Conservation (phyloP, 345 rosid species). For the Salix exigua region DNA sequence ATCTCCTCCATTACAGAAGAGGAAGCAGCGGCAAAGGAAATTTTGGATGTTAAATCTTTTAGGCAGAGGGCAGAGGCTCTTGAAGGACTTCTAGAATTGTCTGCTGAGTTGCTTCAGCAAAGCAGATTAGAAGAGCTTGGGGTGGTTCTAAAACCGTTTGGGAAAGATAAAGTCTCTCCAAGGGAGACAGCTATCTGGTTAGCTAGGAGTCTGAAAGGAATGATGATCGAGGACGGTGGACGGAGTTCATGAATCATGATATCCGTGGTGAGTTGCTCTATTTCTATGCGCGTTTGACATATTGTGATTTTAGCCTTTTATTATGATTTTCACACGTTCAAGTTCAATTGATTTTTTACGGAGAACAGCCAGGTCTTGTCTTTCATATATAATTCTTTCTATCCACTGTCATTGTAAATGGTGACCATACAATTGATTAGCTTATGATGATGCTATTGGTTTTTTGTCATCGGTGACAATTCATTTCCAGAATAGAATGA, state of each 20-base stretch:
- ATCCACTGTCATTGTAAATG: slow-evolving; percentile 35
- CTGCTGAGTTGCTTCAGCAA: slow-evolving; percentile 86
- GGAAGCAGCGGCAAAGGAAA: slow-evolving; percentile 63
- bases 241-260: slow-evolving; percentile 40
- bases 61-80: slow-evolving; percentile 98
- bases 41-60: slow-evolving; percentile 72
- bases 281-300: not conserved
- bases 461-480: not conserved
- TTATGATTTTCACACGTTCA: slow-evolving; percentile 16
- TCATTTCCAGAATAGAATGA: not conserved
- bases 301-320: slow-evolving; percentile 8
- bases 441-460: not conserved
- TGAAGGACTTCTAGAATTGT: slow-evolving; percentile 87
- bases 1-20: slow-evolving; percentile 40
- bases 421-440: slow-evolving; percentile 23
- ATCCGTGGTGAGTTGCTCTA: slow-evolving; percentile 28
- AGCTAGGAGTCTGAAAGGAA: slow-evolving; percentile 89
- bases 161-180: slow-evolving; percentile 92
- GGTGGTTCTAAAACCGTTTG: slow-evolving; percentile 90
- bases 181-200: slow-evolving; percentile 99
- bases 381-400: slow-evolving; percentile 24
- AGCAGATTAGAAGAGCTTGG: slow-evolving; percentile 87
- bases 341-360: slow-evolving; percentile 15
- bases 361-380: slow-evolving; percentile 3
- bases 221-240: slow-evolving; percentile 78